Percentiles rank a stretch among this genome's conserved stretches.
phyloP scores from a whole-genome alignment of 2,329 filamentous ascomycete species.

The Talaromyces islandicus region DNA sequence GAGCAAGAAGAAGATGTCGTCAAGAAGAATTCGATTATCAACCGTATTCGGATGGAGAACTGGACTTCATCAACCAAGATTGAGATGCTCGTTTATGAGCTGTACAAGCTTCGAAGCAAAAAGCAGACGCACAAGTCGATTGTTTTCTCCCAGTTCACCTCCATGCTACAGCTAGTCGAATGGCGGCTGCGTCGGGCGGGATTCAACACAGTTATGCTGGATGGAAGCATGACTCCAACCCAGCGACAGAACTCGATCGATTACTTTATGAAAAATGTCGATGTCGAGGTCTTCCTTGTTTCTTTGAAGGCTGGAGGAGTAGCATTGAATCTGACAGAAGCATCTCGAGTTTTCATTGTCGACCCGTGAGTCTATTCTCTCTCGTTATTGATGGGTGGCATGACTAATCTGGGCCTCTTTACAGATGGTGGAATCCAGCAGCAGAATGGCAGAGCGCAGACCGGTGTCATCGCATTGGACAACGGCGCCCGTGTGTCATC shows the following conservation, averaged over 20 bases:
- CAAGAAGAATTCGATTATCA: slow-evolving; percentile 97
- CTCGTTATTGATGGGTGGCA: neutral
- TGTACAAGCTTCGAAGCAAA: slow-evolving; percentile 85
- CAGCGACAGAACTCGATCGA: slow-evolving; percentile 92
- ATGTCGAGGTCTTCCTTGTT: slow-evolving; percentile 93
- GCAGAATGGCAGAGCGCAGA: slow-evolving; percentile 98
- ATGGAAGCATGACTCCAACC: slow-evolving; percentile 92
- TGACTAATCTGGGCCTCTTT: slow-evolving; percentile 20
- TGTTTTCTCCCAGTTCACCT: slow-evolving; percentile 95
- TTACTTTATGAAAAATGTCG: slow-evolving; percentile 90
- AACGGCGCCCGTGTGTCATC: slow-evolving; percentile 88
- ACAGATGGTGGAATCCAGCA: slow-evolving; percentile 98
- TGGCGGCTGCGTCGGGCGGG: slow-evolving; percentile 95
- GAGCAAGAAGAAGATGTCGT: slow-evolving; percentile 81
- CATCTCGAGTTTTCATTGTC: slow-evolving; percentile 89
- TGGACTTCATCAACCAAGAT: slow-evolving; percentile 99
- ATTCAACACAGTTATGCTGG: slow-evolving; percentile 96
- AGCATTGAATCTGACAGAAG: slow-evolving; percentile 90
- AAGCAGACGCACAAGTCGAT: slow-evolving; percentile 95
- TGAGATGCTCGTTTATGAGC: slow-evolving; percentile 87
- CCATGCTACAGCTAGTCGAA: slow-evolving; percentile 94
- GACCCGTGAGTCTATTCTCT: slow-evolving; percentile 65
- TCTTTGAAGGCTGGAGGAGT: slow-evolving; percentile 95
- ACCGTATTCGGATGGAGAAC: slow-evolving; percentile 96
- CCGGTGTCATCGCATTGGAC: slow-evolving; percentile 88